A percentile compares a stretch with the other conserved stretches of the same genome.
These are phyloP conservation scores for Rosellinia necatrix DNA, from an alignment of 2,329 filamentous ascomycete species.

Conservation along the genomic window DNA sequence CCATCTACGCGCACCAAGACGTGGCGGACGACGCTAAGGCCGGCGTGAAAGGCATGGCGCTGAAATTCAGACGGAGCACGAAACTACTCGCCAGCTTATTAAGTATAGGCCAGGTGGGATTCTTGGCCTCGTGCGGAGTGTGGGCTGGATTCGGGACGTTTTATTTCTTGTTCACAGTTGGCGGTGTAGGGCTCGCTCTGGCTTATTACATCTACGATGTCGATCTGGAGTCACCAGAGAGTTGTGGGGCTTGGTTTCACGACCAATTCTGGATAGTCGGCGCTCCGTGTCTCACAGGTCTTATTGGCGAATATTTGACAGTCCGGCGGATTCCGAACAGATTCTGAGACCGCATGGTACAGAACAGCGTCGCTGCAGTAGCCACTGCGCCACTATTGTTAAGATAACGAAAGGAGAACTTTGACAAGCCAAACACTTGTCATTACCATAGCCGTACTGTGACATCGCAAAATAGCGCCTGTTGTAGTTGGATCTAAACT, in stretches of 20 bases:
- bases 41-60: slow-evolving; percentile 29
- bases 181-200: neutral
- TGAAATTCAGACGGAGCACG: slow-evolving; percentile 24
- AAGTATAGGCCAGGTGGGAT: neutral
- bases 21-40: slow-evolving; percentile 27
- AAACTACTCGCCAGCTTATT: slow-evolving; percentile 12
- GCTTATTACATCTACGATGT: slow-evolving; percentile 10
- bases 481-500: too few relatives aligned
- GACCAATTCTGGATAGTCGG: slow-evolving; percentile 11
- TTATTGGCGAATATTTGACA: neutral
- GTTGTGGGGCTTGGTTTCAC: slow-evolving; percentile 8
- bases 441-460: too few relatives aligned
- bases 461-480: too few relatives aligned
- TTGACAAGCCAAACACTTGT: too few relatives aligned
- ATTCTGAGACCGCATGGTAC: too few relatives aligned
- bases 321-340: too few relatives aligned
- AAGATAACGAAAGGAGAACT: too few relatives aligned
- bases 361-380: too few relatives aligned
- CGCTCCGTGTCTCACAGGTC: neutral
- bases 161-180: slow-evolving; percentile 3
- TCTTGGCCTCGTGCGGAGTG: neutral
- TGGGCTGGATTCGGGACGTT: slow-evolving; percentile 8
- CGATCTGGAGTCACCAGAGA: slow-evolving; percentile 3
- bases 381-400: too few relatives aligned
- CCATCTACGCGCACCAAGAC: slow-evolving; percentile 32